Percentiles rank a stretch among this genome's conserved stretches.
These are phyloP conservation scores for Fagopyrum tataricum DNA, from an alignment of 148 eudicot genomes.

Conservation along the genomic window DNA sequence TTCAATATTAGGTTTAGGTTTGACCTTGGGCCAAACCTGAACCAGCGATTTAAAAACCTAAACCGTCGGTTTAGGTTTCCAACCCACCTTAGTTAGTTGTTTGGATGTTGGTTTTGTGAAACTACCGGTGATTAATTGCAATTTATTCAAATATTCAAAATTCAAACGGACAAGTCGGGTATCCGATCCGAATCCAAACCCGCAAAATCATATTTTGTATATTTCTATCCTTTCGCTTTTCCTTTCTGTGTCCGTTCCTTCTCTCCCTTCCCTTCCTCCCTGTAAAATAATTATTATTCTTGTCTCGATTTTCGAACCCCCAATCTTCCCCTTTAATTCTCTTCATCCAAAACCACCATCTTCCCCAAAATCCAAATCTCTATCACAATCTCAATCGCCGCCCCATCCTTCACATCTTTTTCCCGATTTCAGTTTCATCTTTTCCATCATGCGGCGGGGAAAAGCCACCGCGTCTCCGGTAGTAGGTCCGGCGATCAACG, in stretches of 20 bases:
- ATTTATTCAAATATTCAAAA: not conserved
- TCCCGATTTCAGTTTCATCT: not conserved
- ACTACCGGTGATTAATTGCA: too few relatives aligned
- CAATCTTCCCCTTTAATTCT: constrained; percentile 1
- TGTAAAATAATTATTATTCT: constrained; percentile 13
- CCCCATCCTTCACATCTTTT: constrained; percentile 5
- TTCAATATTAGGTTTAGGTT: too few relatives aligned
- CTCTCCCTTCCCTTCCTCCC: not conserved
- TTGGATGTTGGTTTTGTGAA: too few relatives aligned
- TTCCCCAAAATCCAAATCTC: not conserved
- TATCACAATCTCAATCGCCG: not conserved
- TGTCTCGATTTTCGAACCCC: constrained; percentile 8
- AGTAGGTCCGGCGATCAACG: constrained; percentile 17
- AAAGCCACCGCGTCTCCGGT: constrained; percentile 21
- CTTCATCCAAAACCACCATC: not conserved
- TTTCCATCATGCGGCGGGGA: constrained; percentile 20
- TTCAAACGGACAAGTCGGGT: not conserved
- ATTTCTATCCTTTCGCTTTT: constrained; percentile 3
- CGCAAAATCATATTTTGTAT: not conserved
- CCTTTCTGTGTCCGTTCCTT: constrained; percentile 2
- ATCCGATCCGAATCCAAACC: not conserved
- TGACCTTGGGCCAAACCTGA: too few relatives aligned
- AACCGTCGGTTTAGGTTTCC: too few relatives aligned
- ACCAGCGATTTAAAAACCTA: too few relatives aligned
- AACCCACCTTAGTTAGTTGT: too few relatives aligned